A percentile compares a stretch with the other conserved stretches of the same genome.
These are phyloP conservation scores for Craterostigma plantagineum DNA, from an alignment of 257 asterid genomes.

Conservation along the genomic window DNA sequence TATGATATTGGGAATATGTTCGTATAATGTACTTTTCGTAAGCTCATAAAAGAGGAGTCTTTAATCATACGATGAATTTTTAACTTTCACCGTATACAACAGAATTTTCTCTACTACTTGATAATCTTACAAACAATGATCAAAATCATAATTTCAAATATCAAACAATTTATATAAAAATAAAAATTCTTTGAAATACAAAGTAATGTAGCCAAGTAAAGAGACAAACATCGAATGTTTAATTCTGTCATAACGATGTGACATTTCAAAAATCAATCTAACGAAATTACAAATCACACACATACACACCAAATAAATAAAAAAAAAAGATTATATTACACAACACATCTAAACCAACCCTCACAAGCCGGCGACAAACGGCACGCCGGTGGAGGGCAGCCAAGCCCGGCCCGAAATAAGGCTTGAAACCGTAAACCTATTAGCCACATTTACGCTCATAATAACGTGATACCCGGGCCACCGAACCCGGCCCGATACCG, in stretches of 20 bases:
- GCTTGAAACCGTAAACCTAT: constrained; percentile 44
- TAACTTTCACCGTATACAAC: too few species aligned
- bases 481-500: constrained; percentile 34
- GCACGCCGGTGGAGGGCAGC: constrained; percentile 80
- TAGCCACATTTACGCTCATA: constrained; percentile 26
- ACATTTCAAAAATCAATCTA: constrained; percentile 32
- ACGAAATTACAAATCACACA: constrained; percentile 1
- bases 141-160: too few species aligned
- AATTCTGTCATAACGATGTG: constrained; percentile 34
- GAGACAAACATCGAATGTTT: background rate
- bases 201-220: too few species aligned
- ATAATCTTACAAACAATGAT: too few species aligned
- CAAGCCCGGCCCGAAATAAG: constrained; percentile 74
- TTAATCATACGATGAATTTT: too few species aligned
- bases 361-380: constrained; percentile 57
- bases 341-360: background rate
- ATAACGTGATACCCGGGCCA: constrained; percentile 72
- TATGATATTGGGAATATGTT: too few species aligned
- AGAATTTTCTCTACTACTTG: too few species aligned
- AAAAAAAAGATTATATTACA: constrained; percentile 1
- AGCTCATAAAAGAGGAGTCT: too few species aligned
- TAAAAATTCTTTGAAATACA: too few species aligned
- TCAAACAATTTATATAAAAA: too few species aligned
- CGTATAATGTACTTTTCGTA: too few species aligned
- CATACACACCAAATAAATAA: constrained; percentile 10